phyloP scores from a whole-genome alignment of 257 asterid genomes.

The Ilex asprella region DNA sequence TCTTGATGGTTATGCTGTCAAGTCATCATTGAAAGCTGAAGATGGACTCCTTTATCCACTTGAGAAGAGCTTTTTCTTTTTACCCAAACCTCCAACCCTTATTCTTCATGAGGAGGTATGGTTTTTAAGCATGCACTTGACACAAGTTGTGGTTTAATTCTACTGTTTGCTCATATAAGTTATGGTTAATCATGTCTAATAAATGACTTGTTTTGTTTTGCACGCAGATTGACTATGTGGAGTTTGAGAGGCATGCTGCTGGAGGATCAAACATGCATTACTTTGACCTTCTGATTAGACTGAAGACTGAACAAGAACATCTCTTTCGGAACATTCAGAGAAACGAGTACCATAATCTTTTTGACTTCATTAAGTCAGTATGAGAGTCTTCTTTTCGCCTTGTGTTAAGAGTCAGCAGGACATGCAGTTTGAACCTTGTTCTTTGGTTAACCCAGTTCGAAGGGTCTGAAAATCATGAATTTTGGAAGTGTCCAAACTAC shows the following conservation, averaged over 20 bases:
- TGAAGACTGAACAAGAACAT: conserved; percentile 91
- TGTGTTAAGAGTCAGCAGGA: neutral
- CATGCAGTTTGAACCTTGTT: conserved; percentile 1
- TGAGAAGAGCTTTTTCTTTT: conserved; percentile 95
- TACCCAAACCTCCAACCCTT: conserved; percentile 96
- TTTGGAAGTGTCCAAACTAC: conserved; percentile 35
- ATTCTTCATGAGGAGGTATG: conserved; percentile 92
- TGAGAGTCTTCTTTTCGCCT: conserved; percentile 6
- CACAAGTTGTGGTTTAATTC: neutral
- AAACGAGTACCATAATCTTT: conserved; percentile 75
- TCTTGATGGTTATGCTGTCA: conserved; percentile 88
- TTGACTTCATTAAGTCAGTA: conserved; percentile 62
- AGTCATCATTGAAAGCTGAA: conserved; percentile 98
- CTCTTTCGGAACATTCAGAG: conserved; percentile 94
- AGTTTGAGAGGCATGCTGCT: conserved; percentile 94
- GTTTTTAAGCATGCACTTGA: conserved; percentile 7
- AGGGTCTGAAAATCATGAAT: conserved; percentile 77
- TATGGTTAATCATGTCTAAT: conserved; percentile 13
- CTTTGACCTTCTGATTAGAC: conserved; percentile 84
- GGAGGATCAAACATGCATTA: conserved; percentile 97
- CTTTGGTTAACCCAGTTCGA: conserved; percentile 37
- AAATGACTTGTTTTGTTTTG: conserved; percentile 8
- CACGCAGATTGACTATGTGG: conserved; percentile 82
- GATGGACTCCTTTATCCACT: conserved; percentile 98
- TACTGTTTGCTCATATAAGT: neutral